Percentiles rank a stretch among this genome's conserved stretches.
phyloP scores from a whole-genome alignment of 306 rosid genomes.

The Vicia sativa region DNA sequence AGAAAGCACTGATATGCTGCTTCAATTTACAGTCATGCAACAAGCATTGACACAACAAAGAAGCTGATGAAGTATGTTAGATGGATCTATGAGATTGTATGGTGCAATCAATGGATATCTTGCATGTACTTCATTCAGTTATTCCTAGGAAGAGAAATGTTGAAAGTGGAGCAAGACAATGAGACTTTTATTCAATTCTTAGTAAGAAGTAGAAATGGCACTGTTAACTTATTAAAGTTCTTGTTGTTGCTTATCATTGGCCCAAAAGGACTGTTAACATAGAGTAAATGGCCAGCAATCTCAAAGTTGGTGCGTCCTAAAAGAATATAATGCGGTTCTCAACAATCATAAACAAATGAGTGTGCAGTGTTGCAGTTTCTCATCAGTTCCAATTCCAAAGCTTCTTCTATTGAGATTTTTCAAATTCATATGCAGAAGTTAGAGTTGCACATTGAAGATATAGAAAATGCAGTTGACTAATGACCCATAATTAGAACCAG shows the following conservation, averaged over 20 bases:
- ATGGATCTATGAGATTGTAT: background rate
- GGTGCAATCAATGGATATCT: background rate
- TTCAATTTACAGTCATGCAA: too few relatives aligned
- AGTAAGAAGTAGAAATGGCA: conserved; percentile 19
- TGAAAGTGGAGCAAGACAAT: background rate
- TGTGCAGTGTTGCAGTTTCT: conserved; percentile 25
- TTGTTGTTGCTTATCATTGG: conserved; percentile 9
- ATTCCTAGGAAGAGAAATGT: background rate
- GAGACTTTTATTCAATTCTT: conserved; percentile 29
- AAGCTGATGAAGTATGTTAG: too few relatives aligned
- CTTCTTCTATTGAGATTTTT: background rate
- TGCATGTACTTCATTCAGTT: conserved; percentile 9
- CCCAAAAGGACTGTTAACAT: too few relatives aligned
- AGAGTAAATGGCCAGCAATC: too few relatives aligned
- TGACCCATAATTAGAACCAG: too few relatives aligned
- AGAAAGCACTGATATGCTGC: too few relatives aligned
- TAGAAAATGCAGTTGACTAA: too few relatives aligned
- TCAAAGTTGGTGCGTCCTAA: conserved; percentile 26
- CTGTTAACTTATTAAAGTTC: conserved; percentile 14
- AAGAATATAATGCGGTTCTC: conserved; percentile 12
- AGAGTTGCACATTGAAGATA: too few relatives aligned
- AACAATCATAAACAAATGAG: conserved; percentile 32
- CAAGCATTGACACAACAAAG: too few relatives aligned
- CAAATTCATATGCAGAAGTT: too few relatives aligned
- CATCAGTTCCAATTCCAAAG: conserved; percentile 29